These are phyloP conservation scores for Nemania diffusa DNA, from an alignment of 2,329 filamentous ascomycete genomes.

Conservation along the genomic window DNA sequence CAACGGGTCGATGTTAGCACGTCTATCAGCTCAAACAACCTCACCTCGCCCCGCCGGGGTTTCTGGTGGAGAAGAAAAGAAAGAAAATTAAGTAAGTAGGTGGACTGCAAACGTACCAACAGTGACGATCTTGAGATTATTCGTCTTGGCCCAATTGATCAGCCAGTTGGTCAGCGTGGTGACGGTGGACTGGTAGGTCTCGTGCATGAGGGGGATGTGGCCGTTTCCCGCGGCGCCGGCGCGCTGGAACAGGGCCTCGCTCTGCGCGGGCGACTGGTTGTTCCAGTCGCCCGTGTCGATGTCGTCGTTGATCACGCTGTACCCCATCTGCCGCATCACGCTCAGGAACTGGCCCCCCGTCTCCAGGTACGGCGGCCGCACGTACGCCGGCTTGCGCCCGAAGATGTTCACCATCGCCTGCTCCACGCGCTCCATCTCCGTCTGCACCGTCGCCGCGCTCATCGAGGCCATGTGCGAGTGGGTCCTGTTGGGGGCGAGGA, in stretches of 20 bases:
- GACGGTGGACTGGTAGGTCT: constrained; percentile 62
- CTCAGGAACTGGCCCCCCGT: constrained; percentile 57
- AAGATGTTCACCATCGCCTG: constrained; percentile 62
- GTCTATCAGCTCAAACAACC: not conserved
- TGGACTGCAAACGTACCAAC: constrained; percentile 57
- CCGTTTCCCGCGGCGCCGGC: constrained; percentile 57
- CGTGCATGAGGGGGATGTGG: constrained; percentile 68
- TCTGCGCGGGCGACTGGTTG: constrained; percentile 60
- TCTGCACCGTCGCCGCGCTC: constrained; percentile 52
- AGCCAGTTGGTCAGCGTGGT: constrained; percentile 61
- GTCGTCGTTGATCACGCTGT: constrained; percentile 70
- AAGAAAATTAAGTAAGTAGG: too few relatives aligned
- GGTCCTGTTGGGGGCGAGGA: constrained; percentile 48
- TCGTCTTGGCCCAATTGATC: constrained; percentile 61
- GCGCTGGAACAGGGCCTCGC: constrained; percentile 62
- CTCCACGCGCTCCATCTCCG: constrained; percentile 62
- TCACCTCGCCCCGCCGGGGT: too few relatives aligned
- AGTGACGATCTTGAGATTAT: constrained; percentile 60
- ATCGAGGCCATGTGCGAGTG: constrained; percentile 58
- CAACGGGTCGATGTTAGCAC: constrained; percentile 19
- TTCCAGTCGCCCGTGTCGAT: constrained; percentile 72
- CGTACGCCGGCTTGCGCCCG: constrained; percentile 60
- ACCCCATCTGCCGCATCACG: constrained; percentile 60
- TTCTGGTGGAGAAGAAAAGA: too few relatives aligned
- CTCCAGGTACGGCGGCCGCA: constrained; percentile 62